Percentiles rank a stretch among this genome's conserved stretches.
Evolutionary conservation across 768 basidiomycete genomes (phyloP).

Genomic region (Daedaleopsis sinensis): DNA sequence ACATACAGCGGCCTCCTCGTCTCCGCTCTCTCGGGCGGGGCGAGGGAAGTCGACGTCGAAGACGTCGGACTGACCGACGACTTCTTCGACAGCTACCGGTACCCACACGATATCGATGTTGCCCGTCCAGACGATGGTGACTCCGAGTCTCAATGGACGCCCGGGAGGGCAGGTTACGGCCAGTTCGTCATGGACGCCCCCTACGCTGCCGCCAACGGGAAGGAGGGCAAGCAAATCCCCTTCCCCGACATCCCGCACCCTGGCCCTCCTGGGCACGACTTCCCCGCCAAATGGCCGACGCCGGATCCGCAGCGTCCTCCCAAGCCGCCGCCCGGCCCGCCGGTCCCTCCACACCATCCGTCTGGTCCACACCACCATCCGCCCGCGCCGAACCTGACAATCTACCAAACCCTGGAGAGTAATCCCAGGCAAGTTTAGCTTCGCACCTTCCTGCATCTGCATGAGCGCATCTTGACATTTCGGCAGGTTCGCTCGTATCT

Average conservation of each 20-base stretch:
- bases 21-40: slow-evolving; percentile 13
- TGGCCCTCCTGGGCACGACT: neutral
- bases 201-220: neutral
- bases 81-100: neutral
- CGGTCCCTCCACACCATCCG: neutral
- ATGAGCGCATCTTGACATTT: neutral
- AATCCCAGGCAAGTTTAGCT: slow-evolving; percentile 23
- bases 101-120: neutral
- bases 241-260: neutral
- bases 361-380: slow-evolving; percentile 4
- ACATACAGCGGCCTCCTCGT: slow-evolving; percentile 23
- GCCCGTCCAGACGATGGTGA: neutral
- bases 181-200: slow-evolving; percentile 8
- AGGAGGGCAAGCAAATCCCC: neutral
- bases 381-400: slow-evolving; percentile 21
- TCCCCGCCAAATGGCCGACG: neutral
- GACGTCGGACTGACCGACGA: slow-evolving; percentile 1
- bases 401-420: slow-evolving; percentile 33
- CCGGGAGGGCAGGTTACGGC: neutral
- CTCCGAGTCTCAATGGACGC: neutral
- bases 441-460: neutral
- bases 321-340: neutral
- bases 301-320: slow-evolving; percentile 2
- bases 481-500: slow-evolving; percentile 42
- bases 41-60: slow-evolving; percentile 1